Conservation (phyloP, 1,139 yeast species). For the Barnettozyma hawaiiensis region DNA sequence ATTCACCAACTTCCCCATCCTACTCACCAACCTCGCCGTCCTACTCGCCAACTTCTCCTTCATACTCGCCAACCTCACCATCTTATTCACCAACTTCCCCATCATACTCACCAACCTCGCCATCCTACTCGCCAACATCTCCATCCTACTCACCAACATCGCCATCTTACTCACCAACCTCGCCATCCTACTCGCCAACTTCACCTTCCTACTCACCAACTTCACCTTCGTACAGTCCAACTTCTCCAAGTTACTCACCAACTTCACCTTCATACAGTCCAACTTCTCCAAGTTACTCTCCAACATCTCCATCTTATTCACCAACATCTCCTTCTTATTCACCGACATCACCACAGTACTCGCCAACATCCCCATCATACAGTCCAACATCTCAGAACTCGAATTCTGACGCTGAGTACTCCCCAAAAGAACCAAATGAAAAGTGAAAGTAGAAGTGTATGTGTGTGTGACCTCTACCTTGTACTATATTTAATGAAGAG, state of each 20-base stretch:
- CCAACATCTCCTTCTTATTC: slow-evolving; percentile 68
- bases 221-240: slow-evolving; percentile 55
- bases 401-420: slow-evolving; percentile 60
- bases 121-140: slow-evolving; percentile 54
- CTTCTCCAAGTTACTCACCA: slow-evolving; percentile 69
- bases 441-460: slow-evolving; percentile 1
- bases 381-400: slow-evolving; percentile 60
- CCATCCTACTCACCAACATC: slow-evolving; percentile 60
- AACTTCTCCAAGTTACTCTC: slow-evolving; percentile 65
- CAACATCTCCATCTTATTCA: slow-evolving; percentile 62
- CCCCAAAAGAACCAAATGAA: slow-evolving; percentile 53
- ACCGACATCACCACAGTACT: slow-evolving; percentile 64
- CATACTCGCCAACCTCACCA: slow-evolving; percentile 60
- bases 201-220: slow-evolving; percentile 55
- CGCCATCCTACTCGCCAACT: slow-evolving; percentile 58
- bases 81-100: slow-evolving; percentile 58
- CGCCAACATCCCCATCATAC: slow-evolving; percentile 55
- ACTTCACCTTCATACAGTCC: slow-evolving; percentile 66
- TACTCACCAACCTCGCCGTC: slow-evolving; percentile 59
- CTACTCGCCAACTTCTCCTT: slow-evolving; percentile 57
- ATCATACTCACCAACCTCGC: slow-evolving; percentile 52
- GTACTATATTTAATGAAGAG: slow-evolving; percentile 9
- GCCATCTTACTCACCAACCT: slow-evolving; percentile 57
- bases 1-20: slow-evolving; percentile 54
- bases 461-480: slow-evolving; percentile 3